These are phyloP conservation scores for Glomus cerebriforme DNA, from an alignment of 192 early-diverging fungal species.

Conservation along the genomic window DNA sequence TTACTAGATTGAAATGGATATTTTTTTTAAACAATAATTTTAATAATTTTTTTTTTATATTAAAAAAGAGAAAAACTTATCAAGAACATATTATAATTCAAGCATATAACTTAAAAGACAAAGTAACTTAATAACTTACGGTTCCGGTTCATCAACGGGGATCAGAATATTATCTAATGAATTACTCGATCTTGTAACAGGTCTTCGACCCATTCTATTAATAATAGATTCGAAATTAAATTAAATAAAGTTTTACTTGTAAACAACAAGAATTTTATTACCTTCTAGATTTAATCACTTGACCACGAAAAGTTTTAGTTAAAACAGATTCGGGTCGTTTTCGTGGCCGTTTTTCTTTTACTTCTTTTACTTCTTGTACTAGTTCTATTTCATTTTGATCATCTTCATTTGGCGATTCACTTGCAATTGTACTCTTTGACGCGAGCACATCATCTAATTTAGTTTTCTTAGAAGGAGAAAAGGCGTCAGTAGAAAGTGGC, in stretches of 20 bases:
- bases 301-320: constrained; percentile 10
- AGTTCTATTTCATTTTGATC: too few relatives aligned
- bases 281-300: constrained; percentile 17
- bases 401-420: background rate
- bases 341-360: background rate
- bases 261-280: background rate
- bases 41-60: background rate
- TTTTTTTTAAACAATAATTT: too few relatives aligned
- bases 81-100: too few relatives aligned
- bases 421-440: background rate
- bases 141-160: background rate
- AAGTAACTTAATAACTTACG: background rate
- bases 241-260: background rate
- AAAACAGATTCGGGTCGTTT: background rate
- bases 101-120: too few relatives aligned
- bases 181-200: background rate
- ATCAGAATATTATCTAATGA: background rate
- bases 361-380: too few relatives aligned
- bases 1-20: background rate
- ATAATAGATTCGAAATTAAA: background rate
- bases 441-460: background rate
- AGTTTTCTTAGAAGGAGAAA: background rate
- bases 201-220: background rate
- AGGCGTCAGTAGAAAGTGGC: background rate
- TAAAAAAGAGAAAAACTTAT: background rate